phyloP scores from a whole-genome alignment of 169 alveolate genomes.

The Fabrea salina region DNA sequence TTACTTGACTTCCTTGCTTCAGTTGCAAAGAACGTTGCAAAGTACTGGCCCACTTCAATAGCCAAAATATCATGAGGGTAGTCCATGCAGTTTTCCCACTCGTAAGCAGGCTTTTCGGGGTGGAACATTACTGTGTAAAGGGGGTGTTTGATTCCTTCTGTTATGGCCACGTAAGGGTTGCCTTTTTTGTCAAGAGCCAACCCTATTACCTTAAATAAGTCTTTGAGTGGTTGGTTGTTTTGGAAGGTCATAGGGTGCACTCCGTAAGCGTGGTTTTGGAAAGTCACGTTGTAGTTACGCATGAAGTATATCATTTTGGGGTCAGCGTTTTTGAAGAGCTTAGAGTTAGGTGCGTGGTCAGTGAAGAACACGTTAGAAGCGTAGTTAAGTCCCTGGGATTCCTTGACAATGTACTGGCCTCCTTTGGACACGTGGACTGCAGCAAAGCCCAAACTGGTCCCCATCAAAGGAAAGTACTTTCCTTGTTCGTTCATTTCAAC shows the following conservation, averaged over 20 bases:
- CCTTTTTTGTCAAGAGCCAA: slow-evolving; percentile 33
- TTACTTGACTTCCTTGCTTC: background rate
- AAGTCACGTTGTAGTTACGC: background rate
- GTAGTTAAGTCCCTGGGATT: background rate
- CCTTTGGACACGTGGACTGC: slow-evolving; percentile 28
- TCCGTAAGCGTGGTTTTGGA: background rate
- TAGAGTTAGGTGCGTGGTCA: background rate
- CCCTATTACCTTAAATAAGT: background rate
- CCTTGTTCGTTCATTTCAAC: slow-evolving; percentile 46
- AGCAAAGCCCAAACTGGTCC: slow-evolving; percentile 72
- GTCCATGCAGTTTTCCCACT: background rate
- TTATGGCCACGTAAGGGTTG: slow-evolving; percentile 33
- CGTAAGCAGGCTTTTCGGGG: slow-evolving; percentile 56
- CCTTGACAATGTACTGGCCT: background rate
- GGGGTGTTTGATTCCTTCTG: slow-evolving; percentile 53
- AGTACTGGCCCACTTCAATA: slow-evolving; percentile 2
- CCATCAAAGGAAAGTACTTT: slow-evolving; percentile 59
- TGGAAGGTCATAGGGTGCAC: background rate
- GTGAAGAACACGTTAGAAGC: background rate
- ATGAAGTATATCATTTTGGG: background rate
- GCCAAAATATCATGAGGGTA: background rate
- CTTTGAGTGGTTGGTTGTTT: background rate
- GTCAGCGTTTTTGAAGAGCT: background rate
- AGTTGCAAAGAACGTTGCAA: background rate
- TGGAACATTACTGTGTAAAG: slow-evolving; percentile 57